Conservation (phyloP, 2,329 filamentous ascomycete genomes). For the Cryphonectria naterciae region DNA sequence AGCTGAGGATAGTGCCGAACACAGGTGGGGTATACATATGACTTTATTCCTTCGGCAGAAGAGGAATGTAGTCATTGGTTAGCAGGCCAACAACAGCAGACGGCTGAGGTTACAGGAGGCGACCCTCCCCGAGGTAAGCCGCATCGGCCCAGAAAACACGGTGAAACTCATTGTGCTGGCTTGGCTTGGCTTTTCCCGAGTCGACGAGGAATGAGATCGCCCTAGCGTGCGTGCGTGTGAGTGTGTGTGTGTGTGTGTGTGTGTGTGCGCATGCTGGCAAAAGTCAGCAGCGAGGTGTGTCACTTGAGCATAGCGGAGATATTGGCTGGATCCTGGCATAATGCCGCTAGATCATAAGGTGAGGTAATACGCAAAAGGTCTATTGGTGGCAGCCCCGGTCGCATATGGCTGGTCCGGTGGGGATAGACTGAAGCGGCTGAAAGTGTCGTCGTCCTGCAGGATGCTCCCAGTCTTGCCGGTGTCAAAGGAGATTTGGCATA, state of each 20-base stretch:
- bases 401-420: slow-evolving; percentile 14
- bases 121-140: slow-evolving; percentile 18
- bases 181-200: not conserved
- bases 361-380: slow-evolving; percentile 16
- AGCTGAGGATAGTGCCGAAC: slow-evolving; percentile 16
- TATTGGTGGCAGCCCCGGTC: slow-evolving; percentile 18
- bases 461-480: slow-evolving; percentile 8
- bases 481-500: slow-evolving; percentile 3
- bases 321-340: slow-evolving; percentile 24
- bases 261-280: not conserved
- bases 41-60: slow-evolving; percentile 23
- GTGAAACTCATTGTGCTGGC: slow-evolving; percentile 18
- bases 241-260: not conserved
- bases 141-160: slow-evolving; percentile 19
- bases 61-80: slow-evolving; percentile 11
- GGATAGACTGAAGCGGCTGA: slow-evolving; percentile 16
- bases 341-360: slow-evolving; percentile 11
- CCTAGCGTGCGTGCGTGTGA: not conserved
- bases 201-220: slow-evolving; percentile 16
- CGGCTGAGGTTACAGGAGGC: slow-evolving; percentile 12
- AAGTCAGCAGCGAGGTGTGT: slow-evolving; percentile 21
- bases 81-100: slow-evolving; percentile 21
- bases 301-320: slow-evolving; percentile 21
- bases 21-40: slow-evolving; percentile 24
- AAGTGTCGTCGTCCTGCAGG: slow-evolving; percentile 17